A percentile compares a stretch with the other conserved stretches of the same genome.
Evolutionary conservation across 768 basidiomycete species (phyloP).

Genomic region (Daedaleopsis nitida): DNA sequence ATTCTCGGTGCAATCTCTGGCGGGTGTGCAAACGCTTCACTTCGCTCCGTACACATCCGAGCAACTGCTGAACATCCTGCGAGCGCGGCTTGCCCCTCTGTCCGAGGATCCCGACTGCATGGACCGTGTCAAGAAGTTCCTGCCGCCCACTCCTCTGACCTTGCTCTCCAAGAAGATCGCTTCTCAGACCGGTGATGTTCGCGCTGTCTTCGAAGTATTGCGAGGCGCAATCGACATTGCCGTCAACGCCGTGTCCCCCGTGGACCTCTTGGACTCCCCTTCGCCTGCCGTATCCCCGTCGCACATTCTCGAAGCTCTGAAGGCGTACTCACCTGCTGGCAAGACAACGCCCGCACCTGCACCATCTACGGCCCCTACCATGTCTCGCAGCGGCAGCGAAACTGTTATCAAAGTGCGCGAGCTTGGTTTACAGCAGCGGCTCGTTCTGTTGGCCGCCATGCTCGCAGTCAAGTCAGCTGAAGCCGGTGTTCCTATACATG

Average conservation of each 20-base stretch:
- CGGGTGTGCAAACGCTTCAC: conserved; percentile 63
- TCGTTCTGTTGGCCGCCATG: conserved; percentile 65
- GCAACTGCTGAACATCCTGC: conserved; percentile 71
- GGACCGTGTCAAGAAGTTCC: conserved; percentile 47
- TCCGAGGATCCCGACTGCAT: conserved; percentile 27
- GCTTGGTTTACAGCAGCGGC: conserved; percentile 73
- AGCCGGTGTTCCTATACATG: conserved; percentile 53
- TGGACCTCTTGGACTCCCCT: conserved; percentile 26
- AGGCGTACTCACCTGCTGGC: conserved; percentile 53
- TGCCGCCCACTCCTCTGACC: conserved; percentile 64
- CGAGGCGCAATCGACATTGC: conserved; percentile 78
- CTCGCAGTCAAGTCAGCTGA: conserved; percentile 66
- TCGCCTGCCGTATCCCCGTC: conserved; percentile 57
- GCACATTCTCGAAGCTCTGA: conserved; percentile 74
- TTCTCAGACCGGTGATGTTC: conserved; percentile 79
- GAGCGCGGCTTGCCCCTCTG: conserved; percentile 60
- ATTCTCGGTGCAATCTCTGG: conserved; percentile 32
- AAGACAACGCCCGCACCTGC: conserved; percentile 36
- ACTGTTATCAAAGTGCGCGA: conserved; percentile 64
- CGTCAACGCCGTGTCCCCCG: conserved; percentile 26
- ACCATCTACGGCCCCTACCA: conserved; percentile 28
- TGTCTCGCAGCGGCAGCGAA: conserved; percentile 47
- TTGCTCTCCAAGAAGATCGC: conserved; percentile 82
- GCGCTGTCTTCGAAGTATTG: conserved; percentile 78
- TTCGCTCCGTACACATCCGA: conserved; percentile 78